Base-by-base conservation (phyloP, 2,329 filamentous ascomycete species). In the Alternaria dauci region DNA sequence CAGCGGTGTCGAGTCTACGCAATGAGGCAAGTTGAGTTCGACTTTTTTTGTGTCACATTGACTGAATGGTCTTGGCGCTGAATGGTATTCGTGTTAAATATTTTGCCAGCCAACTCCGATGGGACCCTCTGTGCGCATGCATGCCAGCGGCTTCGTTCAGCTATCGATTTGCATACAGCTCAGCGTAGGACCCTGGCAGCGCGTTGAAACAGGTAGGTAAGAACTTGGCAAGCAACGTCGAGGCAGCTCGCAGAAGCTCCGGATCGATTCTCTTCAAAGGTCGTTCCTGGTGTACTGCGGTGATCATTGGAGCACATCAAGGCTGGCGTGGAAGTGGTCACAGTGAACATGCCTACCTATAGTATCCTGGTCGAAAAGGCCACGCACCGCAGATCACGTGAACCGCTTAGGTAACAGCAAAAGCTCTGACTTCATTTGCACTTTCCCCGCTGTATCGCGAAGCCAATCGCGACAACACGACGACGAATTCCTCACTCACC, bases 361-460 rank as follows among this genome's bases (percentile, higher is more conserved):
- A 25, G 44, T 12, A 20, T 11, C n/a, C 6, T 7, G 28, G 30
- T 6, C 20, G 20, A 23, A 23, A 23, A 23, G 20, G 20, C 20
- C 28, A 5, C 28, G 20, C 11, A n/a, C 34, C 30, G 39, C 23
- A 11, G 9, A 1, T 23, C 52, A 59, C 60, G 56, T 59, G 47
- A 28, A 8, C 0, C 25, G 56, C 36, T 59, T 56, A 52, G 8
- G 48, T 58, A 58, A 58, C 12, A 20, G 18, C 28, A 6, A 18
- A 57, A 62, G 59, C 59, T 62, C 55, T 51, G 48, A 60, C 57
- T 43, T 38, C 54, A 59, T n/a, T 28, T 52, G 52, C 61, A 54
- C 55, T 56, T 58, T 61, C 61, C 61, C 66, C 61, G 55, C 62
- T 51, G 48, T 8, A 48, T 57, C 61, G 54, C 58, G 50, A 50